Base-by-base conservation (phyloP, 2,329 filamentous ascomycete species). In the Fragosphaeria purpurea region DNA sequence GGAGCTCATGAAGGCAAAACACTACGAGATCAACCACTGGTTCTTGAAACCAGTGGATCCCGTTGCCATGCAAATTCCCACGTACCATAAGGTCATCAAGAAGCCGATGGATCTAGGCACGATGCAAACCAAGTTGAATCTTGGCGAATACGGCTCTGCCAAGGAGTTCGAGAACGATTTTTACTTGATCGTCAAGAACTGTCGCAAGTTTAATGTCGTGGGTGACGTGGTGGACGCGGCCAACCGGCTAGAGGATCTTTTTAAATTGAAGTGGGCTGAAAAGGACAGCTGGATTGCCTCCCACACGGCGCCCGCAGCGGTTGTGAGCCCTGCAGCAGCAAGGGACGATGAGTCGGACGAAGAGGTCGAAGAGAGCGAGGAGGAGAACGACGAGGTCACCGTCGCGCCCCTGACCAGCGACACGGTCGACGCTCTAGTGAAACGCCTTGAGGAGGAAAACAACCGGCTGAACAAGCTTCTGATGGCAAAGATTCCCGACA, bases 101-200 rank as follows among this genome's bases (percentile, higher is more conserved):
- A 88, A 90, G 64, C 93, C 93, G 0, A 98, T 97, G 91, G 91
- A 98, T 65, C 74, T 96, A 46, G 75, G 77, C 12, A 95, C 88
- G n/a, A 85, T 95, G 62, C 74, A 79, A 38, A 75, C 76, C 41
- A 94, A 94, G 67, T 74, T 96, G 41, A 80, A 84, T 58, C 74
- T 74, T 10, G 88, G 89, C 32, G 80, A 88, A 50, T 97, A 97
- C 62, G 77, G 81, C 57, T 88, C 77, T 51, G 76, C 87, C 1
- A 89, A 88, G 65, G 90, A 96, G 44, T 88, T 97, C 59, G 86
- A 95, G 61, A 77, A 77, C 52, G 90, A 95, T 61, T 79, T 95
- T 50, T 78, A 82, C 46, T 77, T 89, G 51, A 90, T 97, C 58
- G 84, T 96, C 61, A 76, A 80, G 58, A 98, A 98, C 65, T 96